Evolutionary conservation across 352 stramenopile species (phyloP), one percentile per base, ranked within the genome.

Genomic region (Pythium myriotylum): DNA sequence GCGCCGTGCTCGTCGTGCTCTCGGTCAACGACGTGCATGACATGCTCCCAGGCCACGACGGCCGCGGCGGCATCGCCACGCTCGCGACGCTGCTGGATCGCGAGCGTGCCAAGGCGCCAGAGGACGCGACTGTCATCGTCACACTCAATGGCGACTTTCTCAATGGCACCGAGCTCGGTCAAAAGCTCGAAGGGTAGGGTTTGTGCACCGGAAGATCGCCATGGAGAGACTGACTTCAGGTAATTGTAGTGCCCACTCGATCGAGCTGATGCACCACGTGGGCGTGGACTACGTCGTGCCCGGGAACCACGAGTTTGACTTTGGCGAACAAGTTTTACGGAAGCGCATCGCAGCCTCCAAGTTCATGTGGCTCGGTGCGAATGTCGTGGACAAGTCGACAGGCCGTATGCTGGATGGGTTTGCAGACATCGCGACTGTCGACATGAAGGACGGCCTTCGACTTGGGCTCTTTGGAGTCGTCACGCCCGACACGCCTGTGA

Each of bases 261-360:
- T 92, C 43, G 79, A 88, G 50, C 48, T 92, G 19, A 73, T 92
- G 64, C 86, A 92, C 63, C 75, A 88, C 40, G 56, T 92, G 26
- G 73, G 62, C 13, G 77, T 92, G 27, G 68, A 86, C 26, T 92
- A 88, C 59, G 76, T 89, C 24, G 82, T 92, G 29, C 54, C 86
- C 53, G 83, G 81, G 26, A 92, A 92, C 65, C 83, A 92, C 71
- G 83, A 92, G 62, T 90, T 89, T 48, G 83, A 92, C 46, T 92
- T 89, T 62, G 83, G 83, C 1, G 67, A 71, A 3, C 37, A 77
- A 3, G 67, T 84, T 24, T 54, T 92, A 6, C 72, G 79, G 17
- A 22, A 79, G 20, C 75, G 77, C 8, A 84, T 92, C 57, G 55
- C 55, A 2, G 67, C 73, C 43, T 89, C 83, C 2, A 76, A 69